Percentiles rank a stretch among this genome's conserved stretches.
These are phyloP conservation scores for Coemansia sp. DNA, from an alignment of 192 early-diverging fungal genomes.

Conservation along the genomic window DNA sequence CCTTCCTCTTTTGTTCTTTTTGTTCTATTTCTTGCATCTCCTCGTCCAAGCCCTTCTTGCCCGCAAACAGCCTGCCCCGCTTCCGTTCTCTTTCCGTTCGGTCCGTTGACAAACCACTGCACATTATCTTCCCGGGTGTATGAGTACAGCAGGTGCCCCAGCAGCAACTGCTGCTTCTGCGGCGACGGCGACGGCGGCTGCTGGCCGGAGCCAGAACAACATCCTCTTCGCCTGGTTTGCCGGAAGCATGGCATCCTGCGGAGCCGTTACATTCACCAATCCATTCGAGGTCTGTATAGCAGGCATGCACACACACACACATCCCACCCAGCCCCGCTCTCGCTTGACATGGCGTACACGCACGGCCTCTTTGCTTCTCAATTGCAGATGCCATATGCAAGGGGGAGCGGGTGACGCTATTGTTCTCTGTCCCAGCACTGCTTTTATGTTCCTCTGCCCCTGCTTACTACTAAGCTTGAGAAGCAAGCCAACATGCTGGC, in stretches of 20 bases:
- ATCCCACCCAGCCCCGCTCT: too few relatives aligned
- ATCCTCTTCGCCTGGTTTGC: conserved; percentile 61
- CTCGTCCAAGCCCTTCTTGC: too few relatives aligned
- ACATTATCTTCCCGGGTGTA: too few relatives aligned
- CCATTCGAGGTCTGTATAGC: conserved; percentile 75
- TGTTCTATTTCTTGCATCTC: too few relatives aligned
- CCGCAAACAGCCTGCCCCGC: too few relatives aligned
- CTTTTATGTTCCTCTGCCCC: neutral
- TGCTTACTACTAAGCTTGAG: neutral
- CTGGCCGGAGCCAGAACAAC: conserved; percentile 7
- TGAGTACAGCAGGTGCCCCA: neutral
- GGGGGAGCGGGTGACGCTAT: neutral
- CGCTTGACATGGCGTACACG: too few relatives aligned
- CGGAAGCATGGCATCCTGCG: conserved; percentile 84
- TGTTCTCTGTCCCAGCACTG: neutral
- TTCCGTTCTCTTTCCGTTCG: too few relatives aligned
- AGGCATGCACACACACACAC: too few relatives aligned
- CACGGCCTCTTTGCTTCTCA: too few relatives aligned
- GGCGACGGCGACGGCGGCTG: conserved; percentile 4
- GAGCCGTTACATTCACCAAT: conserved; percentile 95
- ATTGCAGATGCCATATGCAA: neutral
- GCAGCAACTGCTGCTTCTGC: too few relatives aligned
- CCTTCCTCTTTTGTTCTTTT: too few relatives aligned
- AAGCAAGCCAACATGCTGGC: neutral
- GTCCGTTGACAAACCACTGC: too few relatives aligned